Base-by-base conservation (phyloP, 139 green algal species). In the Coelastrella sp. region DNA sequence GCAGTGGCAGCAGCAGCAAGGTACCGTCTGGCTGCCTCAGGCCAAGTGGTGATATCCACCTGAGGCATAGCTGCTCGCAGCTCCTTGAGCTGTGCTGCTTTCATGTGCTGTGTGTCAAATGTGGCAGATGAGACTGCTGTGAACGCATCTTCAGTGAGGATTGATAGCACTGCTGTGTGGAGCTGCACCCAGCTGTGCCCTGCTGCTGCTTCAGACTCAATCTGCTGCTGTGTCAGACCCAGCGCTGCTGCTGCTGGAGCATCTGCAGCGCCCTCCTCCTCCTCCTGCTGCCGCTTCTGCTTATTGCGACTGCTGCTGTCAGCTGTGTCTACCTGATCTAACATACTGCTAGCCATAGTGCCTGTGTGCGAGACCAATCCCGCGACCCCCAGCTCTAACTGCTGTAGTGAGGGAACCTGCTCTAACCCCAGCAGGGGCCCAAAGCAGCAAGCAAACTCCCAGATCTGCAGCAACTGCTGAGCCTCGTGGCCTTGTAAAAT, bases 371-470 rank as follows among this genome's bases (percentile, higher is more conserved):
- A 80, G 12, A 86, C 74, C 11, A 74, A 58, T 1, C 85, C 87
- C 3, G 89, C 61, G 14, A 91, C 49, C 80, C 70, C 88, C 8
- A 6, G 61, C 74, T 87, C 58, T 25, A 88, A 25, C 84, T 74
- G 27, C 85, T 75, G 73, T 83, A 88, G 73, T 22, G 72, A 63
- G 49, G 25, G 68, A 35, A 73, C 73, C 88, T 82, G 49, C 56
- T 86, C 73, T 63, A 97, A 68, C 8, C 82, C 86, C 72, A 97
- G 81, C 56, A 92, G 70, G 22, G 87, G 89, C 17, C 65, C 87
- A 90, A 96, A 96, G 49, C 92, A 87, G 73, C 88, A 90, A 65
- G 87, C 56, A 84, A 97, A 95, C 79, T 95, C 91, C 93, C 94
- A 96, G 4, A 87, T 63, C 66, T 80, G 27, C 58, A 94, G 72